A percentile compares a stretch with the other conserved stretches of the same genome.
phyloP scores from a whole-genome alignment of 2,329 filamentous ascomycete species.

The Colletotrichum sp. region DNA sequence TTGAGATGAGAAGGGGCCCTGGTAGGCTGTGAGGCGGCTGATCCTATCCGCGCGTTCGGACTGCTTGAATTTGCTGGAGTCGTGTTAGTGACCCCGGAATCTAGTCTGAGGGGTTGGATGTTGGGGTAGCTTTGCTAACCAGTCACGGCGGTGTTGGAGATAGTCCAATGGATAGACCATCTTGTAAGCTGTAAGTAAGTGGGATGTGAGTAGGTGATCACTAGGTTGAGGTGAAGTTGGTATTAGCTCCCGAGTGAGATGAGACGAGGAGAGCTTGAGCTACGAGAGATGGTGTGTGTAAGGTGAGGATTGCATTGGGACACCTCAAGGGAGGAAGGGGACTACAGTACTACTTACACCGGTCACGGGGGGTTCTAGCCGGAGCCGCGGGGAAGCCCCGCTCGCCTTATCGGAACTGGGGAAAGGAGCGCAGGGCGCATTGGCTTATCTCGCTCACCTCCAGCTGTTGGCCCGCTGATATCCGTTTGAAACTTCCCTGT shows the following conservation, averaged over 20 bases:
- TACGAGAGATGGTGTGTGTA: not conserved
- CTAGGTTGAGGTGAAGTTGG: not conserved
- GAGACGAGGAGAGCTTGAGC: not conserved
- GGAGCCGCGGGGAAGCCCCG: slow-evolving; percentile 20
- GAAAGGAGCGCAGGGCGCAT: slow-evolving; percentile 1
- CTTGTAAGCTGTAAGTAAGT: not conserved
- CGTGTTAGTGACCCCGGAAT: slow-evolving; percentile 29
- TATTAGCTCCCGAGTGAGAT: not conserved
- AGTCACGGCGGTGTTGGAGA: slow-evolving; percentile 73
- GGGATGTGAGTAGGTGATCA: not conserved
- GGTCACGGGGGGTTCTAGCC: slow-evolving; percentile 4
- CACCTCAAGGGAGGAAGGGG: not conserved
- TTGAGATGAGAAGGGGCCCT: slow-evolving; percentile 63
- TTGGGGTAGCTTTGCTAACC: slow-evolving; percentile 53
- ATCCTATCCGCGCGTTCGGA: slow-evolving; percentile 75
- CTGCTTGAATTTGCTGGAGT: slow-evolving; percentile 76
- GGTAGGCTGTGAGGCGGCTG: slow-evolving; percentile 69
- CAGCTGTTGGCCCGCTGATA: slow-evolving; percentile 19
- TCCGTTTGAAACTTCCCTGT: slow-evolving; percentile 18
- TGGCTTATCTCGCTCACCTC: not conserved
- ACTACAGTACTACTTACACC: slow-evolving; percentile 12
- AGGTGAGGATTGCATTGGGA: not conserved
- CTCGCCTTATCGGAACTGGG: slow-evolving; percentile 17
- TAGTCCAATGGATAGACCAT: slow-evolving; percentile 53
- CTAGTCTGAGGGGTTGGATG: not conserved